phyloP scores from a whole-genome alignment of 2,329 filamentous ascomycete genomes.

The Chaetomium sp. region DNA sequence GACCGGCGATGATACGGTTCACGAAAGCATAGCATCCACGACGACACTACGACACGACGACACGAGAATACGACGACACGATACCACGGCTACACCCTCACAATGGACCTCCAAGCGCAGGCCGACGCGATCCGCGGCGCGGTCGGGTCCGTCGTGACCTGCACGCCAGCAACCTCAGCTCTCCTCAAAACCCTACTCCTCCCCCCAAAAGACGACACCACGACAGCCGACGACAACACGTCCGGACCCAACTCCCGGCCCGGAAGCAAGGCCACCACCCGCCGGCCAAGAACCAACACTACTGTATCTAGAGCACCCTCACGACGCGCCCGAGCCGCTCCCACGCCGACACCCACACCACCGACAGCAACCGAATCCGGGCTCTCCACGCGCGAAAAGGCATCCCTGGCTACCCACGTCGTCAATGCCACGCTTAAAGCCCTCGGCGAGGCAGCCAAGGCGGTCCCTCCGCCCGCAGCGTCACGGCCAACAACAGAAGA shows the following conservation, averaged over 20 bases:
- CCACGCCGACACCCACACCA: slow-evolving; percentile 17
- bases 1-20: too few relatives aligned
- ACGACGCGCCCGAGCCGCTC: slow-evolving; percentile 29
- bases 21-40: too few relatives aligned
- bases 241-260: background rate
- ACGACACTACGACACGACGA: background rate
- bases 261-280: slow-evolving; percentile 24
- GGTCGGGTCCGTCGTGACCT: slow-evolving; percentile 41
- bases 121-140: slow-evolving; percentile 42
- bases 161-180: slow-evolving; percentile 39
- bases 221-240: slow-evolving; percentile 11
- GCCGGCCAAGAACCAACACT: slow-evolving; percentile 24
- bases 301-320: slow-evolving; percentile 14
- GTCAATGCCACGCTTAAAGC: slow-evolving; percentile 65
- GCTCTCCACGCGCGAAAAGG: slow-evolving; percentile 53
- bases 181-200: slow-evolving; percentile 41
- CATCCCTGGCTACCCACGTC: slow-evolving; percentile 63
- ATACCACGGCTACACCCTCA: slow-evolving; percentile 24
- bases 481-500: slow-evolving; percentile 32
- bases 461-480: slow-evolving; percentile 29
- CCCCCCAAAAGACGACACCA: slow-evolving; percentile 27
- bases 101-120: slow-evolving; percentile 21
- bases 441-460: slow-evolving; percentile 60
- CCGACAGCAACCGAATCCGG: slow-evolving; percentile 26
- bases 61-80: slow-evolving; percentile 12